phyloP scores from a whole-genome alignment of 257 asterid species.

The Scutellaria baicalensis region DNA sequence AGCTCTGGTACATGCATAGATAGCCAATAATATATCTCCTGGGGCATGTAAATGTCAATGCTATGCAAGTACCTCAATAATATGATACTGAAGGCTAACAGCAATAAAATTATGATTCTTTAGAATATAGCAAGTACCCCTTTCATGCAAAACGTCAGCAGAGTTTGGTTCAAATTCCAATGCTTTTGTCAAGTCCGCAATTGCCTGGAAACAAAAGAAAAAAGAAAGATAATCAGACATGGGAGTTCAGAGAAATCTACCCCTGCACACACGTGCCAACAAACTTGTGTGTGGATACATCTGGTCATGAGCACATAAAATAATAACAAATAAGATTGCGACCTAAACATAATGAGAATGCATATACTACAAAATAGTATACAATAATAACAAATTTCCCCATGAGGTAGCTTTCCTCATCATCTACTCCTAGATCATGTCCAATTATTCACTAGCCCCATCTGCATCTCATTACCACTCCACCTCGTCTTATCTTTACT shows the following conservation, averaged over 20 bases:
- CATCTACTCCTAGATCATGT: background rate
- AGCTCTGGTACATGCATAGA: slow-evolving; percentile 11
- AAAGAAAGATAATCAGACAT: slow-evolving; percentile 7
- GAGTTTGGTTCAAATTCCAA: slow-evolving; percentile 81
- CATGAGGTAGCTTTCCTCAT: background rate
- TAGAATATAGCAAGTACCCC: slow-evolving; percentile 46
- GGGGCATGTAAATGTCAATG: slow-evolving; percentile 1
- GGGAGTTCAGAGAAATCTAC: background rate
- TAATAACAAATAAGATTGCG: background rate
- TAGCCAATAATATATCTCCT: slow-evolving; percentile 2
- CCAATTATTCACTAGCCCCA: background rate
- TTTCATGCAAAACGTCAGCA: slow-evolving; percentile 83
- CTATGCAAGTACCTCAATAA: slow-evolving; percentile 4
- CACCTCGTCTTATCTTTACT: background rate
- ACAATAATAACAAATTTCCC: slow-evolving; percentile 1
- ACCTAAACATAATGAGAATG: background rate
- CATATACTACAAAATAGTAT: background rate
- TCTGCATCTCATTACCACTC: background rate
- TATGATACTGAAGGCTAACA: slow-evolving; percentile 1
- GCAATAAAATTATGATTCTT: background rate
- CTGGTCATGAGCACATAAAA: background rate
- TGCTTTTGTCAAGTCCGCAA: slow-evolving; percentile 90
- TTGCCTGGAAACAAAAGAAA: slow-evolving; percentile 55
- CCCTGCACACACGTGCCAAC: background rate
- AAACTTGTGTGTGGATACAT: background rate